Base-by-base conservation (phyloP, 768 basidiomycete genomes). In the Agrocybe chaxingu region DNA sequence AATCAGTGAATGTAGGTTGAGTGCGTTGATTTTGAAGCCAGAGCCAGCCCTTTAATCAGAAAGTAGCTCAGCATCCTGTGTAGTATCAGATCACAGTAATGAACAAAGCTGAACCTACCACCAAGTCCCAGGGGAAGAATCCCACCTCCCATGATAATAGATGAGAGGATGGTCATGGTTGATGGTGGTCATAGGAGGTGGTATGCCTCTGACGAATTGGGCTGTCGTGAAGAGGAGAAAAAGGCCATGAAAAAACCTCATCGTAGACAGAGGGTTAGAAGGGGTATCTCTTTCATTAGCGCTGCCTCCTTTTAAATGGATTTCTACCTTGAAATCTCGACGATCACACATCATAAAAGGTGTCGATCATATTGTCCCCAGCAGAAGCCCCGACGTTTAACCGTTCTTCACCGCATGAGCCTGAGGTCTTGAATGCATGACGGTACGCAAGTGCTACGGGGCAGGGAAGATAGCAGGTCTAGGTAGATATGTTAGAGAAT, bases 101-200 rank as follows among this genome's bases (percentile, higher is more conserved):
- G 29, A 35, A 31, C 40, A 48, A 16, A 16, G 24, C 5, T 24
- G 24, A 24, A 24, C 74, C 41, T 52, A 79, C 81, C 80, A 81
- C 78, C 79, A 83, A 5, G 78, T 80, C 40, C 78, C 78, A 4
- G 73, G 75, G 11, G 73, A 70, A 0, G 58, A 42, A 54, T 81
- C 80, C 80, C 79, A 81, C 16, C 79, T 70, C 3, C 78, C 78
- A 51, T 79, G 75, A 48, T 69, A 76, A 54, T 68, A 72, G 18
- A 82, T 76, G 45, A 71, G 58, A 0, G 76, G 74, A 51, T 80
- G 55, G 42, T 66, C 53, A 54, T 74, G 65, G 31, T 55, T 58
- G 16, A 79, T 66, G 0, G 50, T 58, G n/a, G 54, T 45, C 12
- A 36, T 12, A 47, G 57, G 50, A 36, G 37, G 58, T 4, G 44